These are phyloP conservation scores for Acacia melanoxylon DNA, from an alignment of 306 rosid genomes.

Conservation along the genomic window DNA sequence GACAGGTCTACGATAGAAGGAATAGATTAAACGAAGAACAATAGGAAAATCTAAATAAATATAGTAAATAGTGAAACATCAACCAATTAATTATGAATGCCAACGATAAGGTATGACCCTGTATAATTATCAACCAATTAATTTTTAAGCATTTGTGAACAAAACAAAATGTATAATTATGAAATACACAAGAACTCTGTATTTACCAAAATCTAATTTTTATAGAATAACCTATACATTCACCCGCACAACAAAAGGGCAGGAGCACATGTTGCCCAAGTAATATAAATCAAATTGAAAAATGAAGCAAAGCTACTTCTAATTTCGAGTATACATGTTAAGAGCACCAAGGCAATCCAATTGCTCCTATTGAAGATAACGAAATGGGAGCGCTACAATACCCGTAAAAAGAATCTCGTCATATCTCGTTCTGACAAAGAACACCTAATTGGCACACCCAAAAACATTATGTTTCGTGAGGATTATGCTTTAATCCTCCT, in stretches of 20 bases:
- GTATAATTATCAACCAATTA: neutral
- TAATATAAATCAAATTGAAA: slow-evolving; percentile 19
- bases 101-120: neutral
- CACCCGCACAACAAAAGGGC: neutral
- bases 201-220: slow-evolving; percentile 22
- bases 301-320: slow-evolving; percentile 2
- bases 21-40: neutral
- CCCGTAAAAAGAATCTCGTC: neutral
- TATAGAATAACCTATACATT: slow-evolving; percentile 2
- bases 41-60: neutral
- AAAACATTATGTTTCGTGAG: neutral
- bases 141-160: neutral
- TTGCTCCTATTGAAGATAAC: slow-evolving; percentile 4
- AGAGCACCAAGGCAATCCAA: neutral
- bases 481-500: neutral
- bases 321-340: neutral
- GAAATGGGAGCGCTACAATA: slow-evolving; percentile 6
- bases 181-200: slow-evolving; percentile 5
- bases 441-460: neutral
- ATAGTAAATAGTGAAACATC: neutral
- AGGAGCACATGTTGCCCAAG: neutral
- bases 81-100: neutral
- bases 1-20: neutral
- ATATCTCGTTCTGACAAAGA: neutral
- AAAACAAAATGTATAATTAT: neutral